Evolutionary conservation across 257 asterid species (phyloP), one percentile per base, ranked within the genome.

Genomic region (Gentiana straminea): DNA sequence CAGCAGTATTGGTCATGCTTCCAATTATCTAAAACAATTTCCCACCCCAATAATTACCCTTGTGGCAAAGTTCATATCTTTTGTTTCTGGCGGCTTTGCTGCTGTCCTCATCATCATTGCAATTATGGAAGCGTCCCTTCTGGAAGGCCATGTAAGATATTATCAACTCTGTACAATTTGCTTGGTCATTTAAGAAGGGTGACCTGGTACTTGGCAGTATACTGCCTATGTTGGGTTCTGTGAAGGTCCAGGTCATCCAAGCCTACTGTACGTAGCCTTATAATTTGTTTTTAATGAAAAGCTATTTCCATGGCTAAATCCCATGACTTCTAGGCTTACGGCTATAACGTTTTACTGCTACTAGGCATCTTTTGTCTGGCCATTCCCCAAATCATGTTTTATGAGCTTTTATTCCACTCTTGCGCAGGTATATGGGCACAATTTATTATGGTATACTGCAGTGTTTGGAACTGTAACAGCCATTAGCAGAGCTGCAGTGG

Each of bases 401-500:
- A 35, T 33, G 54, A 43, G 15, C 45, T 52, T 53, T 43, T 55
- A 4, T 32, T 33, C 46, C 7, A 45, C 49, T 9, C 24, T 34
- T 54, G 55, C 79, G 75, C 91, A 92, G 97, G 82, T 92, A 72
- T 82, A 81, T 64, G 99, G 99, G 58, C 94, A 95, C 64, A 92
- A 85, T 68, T 85, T 92, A 58, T 79, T 92, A 61, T 92, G 99
- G 97, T 92, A 85, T 66, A 91, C 97, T 56, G 99, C 99, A 15
- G 97, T 92, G 66, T 88, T 92, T 61, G 99, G 99, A 54, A 77
- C 99, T 59, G 79, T 92, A 74, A 92, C 97, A 65, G 99, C 99
- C 66, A 79, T 92, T 49, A 88, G 94, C 83, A 76, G 99, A 48
- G 95, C 97, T 56, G 91, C 89, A 37, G 64, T 83, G 66, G 62